Evolutionary conservation across 2,329 filamentous ascomycete species (phyloP).

Genomic region (Catunica adiposa): DNA sequence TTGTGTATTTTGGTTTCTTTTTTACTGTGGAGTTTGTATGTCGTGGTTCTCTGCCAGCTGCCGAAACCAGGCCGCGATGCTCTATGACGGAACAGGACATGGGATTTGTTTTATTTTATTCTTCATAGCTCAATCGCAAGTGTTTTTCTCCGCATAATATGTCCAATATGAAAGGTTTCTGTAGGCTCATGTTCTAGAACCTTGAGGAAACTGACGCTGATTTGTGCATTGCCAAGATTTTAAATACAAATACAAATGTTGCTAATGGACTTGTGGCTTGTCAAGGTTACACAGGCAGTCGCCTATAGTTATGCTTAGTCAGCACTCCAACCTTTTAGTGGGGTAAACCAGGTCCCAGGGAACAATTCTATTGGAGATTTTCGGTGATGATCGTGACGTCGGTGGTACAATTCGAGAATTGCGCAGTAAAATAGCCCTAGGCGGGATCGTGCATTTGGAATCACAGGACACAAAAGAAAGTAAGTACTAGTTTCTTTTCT

Average conservation of each 20-base stretch:
- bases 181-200: too few species aligned
- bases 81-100: slow-evolving; percentile 3
- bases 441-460: not conserved
- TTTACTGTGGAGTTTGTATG: slow-evolving; percentile 1
- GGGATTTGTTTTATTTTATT: not conserved
- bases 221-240: too few species aligned
- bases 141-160: not conserved
- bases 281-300: not conserved
- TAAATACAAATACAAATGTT: too few species aligned
- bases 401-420: not conserved
- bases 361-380: slow-evolving; percentile 6
- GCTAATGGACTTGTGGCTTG: too few species aligned
- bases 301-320: not conserved
- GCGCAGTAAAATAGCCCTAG: not conserved
- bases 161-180: not conserved
- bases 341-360: not conserved
- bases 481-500: not conserved
- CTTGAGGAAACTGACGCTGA: too few species aligned
- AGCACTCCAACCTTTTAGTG: not conserved
- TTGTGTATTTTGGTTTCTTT: slow-evolving; percentile 6
- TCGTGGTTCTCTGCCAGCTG: slow-evolving; percentile 6
- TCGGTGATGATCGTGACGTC: not conserved
- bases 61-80: slow-evolving; percentile 1
- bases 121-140: not conserved
- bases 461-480: not conserved